Conservation (phyloP, 805 yeast genomes). For the Ogataea allantospora region DNA sequence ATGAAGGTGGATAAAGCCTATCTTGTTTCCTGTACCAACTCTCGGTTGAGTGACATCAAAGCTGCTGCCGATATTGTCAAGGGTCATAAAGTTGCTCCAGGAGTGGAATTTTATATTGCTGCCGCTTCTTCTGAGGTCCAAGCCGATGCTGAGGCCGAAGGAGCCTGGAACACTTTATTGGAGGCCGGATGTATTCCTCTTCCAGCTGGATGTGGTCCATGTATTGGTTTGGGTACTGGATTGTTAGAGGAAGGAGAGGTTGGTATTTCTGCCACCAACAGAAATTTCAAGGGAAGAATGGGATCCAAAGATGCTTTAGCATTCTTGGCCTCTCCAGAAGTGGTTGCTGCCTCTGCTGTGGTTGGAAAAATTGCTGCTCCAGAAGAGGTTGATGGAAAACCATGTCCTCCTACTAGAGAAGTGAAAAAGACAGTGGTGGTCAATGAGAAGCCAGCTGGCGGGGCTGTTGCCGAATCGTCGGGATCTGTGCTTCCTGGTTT, state of each 20-base stretch:
- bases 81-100: slow-evolving; percentile 80
- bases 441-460: slow-evolving; percentile 30
- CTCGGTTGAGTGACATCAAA: slow-evolving; percentile 86
- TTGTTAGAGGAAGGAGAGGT: slow-evolving; percentile 92
- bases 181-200: slow-evolving; percentile 93
- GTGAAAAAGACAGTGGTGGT: slow-evolving; percentile 45
- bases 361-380: slow-evolving; percentile 92
- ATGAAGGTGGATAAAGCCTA: slow-evolving; percentile 90
- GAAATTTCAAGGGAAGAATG: slow-evolving; percentile 99
- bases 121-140: slow-evolving; percentile 96
- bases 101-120: slow-evolving; percentile 94
- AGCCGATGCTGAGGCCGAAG: slow-evolving; percentile 82
- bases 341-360: slow-evolving; percentile 98
- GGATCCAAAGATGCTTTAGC: slow-evolving; percentile 97
- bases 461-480: slow-evolving; percentile 38
- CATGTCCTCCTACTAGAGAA: slow-evolving; percentile 45
- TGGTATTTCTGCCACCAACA: slow-evolving; percentile 96
- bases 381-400: slow-evolving; percentile 68
- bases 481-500: slow-evolving; percentile 87
- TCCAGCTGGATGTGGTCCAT: slow-evolving; percentile 99
- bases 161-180: slow-evolving; percentile 88
- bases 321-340: slow-evolving; percentile 94
- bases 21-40: slow-evolving; percentile 96
- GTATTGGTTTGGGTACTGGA: slow-evolving; percentile 97
- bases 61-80: slow-evolving; percentile 90